A percentile compares a stretch with the other conserved stretches of the same genome.
Evolutionary conservation across 441 rosid species (phyloP).

Genomic region (Manihot esculenta): DNA sequence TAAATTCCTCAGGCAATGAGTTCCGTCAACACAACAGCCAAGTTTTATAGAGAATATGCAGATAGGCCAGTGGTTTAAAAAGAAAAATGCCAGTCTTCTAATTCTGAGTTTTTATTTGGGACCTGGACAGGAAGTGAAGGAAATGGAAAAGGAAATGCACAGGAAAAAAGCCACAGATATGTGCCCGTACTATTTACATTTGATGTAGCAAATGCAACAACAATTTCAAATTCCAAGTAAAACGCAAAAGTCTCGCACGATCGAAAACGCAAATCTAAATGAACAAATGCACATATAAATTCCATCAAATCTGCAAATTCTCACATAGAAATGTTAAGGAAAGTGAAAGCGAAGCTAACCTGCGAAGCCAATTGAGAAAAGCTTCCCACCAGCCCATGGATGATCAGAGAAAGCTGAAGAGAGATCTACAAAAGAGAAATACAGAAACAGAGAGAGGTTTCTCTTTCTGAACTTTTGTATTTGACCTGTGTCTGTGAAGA

Average conservation of each 20-base stretch:
- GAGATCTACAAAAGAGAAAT: not conserved
- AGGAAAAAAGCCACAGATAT: not conserved
- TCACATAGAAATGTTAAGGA: not conserved
- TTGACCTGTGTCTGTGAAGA: not conserved
- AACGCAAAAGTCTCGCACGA: too few relatives aligned
- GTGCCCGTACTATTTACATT: too few relatives aligned
- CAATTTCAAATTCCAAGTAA: too few relatives aligned
- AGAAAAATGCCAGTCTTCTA: too few relatives aligned
- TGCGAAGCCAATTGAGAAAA: slow-evolving; percentile 84
- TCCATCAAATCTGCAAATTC: too few relatives aligned
- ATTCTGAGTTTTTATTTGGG: too few relatives aligned
- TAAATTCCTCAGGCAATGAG: too few relatives aligned
- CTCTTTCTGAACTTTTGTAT: not conserved
- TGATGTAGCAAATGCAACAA: too few relatives aligned
- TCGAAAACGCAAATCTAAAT: not conserved
- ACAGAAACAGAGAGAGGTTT: not conserved
- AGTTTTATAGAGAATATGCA: too few relatives aligned
- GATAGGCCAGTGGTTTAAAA: too few relatives aligned
- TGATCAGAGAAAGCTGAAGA: not conserved
- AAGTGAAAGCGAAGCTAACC: slow-evolving; percentile 32
- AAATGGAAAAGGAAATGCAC: not conserved
- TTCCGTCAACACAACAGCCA: too few relatives aligned
- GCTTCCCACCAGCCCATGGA: slow-evolving; percentile 82
- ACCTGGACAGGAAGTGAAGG: not conserved
- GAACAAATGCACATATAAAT: too few relatives aligned